Conservation (phyloP, 176 grass and related monocot genomes). For the Rhynchospora pubera region DNA sequence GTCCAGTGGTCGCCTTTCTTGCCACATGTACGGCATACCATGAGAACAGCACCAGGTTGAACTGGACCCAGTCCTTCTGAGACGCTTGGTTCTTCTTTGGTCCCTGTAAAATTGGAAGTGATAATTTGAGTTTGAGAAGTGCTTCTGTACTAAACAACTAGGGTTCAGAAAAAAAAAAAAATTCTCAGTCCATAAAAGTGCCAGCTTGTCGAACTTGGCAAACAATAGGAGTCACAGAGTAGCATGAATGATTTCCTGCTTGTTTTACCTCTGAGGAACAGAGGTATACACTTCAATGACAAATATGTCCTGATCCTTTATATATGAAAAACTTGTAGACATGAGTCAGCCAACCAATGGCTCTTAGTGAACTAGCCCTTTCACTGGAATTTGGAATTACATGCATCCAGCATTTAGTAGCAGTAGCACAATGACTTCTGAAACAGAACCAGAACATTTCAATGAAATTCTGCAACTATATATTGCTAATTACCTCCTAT, state of each 20-base stretch:
- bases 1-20: slow-evolving; percentile 90
- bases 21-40: slow-evolving; percentile 72
- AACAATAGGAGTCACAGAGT: background rate
- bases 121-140: background rate
- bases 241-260: background rate
- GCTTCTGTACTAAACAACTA: background rate
- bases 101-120: slow-evolving; percentile 34
- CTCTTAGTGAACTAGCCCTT: too few species aligned
- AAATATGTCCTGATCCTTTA: background rate
- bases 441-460: background rate
- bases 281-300: background rate
- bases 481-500: background rate
- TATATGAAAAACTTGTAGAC: too few species aligned
- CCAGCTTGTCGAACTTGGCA: background rate
- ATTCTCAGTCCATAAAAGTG: background rate
- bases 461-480: background rate
- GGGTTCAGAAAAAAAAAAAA: background rate
- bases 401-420: too few species aligned
- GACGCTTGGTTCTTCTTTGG: slow-evolving; percentile 44
- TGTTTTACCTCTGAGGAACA: background rate
- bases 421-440: too few species aligned
- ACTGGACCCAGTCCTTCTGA: slow-evolving; percentile 37
- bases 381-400: too few species aligned
- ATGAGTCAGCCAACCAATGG: too few species aligned
- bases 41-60: slow-evolving; percentile 56